Base-by-base conservation (phyloP, 2,329 filamentous ascomycete genomes). In the Colletotrichum orchidophilum region DNA sequence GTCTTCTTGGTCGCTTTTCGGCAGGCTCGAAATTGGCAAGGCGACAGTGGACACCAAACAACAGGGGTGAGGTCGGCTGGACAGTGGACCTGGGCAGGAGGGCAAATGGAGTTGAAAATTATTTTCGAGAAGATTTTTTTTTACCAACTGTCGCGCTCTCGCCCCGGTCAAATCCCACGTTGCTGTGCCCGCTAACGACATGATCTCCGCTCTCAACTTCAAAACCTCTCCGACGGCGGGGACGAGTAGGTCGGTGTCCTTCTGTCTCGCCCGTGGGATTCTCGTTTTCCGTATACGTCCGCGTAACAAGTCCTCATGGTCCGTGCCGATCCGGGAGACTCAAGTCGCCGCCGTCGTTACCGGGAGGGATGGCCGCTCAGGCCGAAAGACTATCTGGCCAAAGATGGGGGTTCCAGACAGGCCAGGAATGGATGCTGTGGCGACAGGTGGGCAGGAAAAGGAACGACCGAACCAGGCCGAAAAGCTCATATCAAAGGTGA, bases 341-440 rank as follows among this genome's bases (percentile, higher is more conserved):
- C 68, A 67, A 42, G 57, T 58, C 35, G 50, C 39, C 63, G 46
- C 39, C 18, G 50, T 39, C 31, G 39, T 46, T 55, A 49, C 61
- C 46, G 50, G 57, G 33, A 49, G 49, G 26, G 52, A 31, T 65
- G 57, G 50, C 52, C 68, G 68, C 57, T 62, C 50, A 52, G 49
- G n/a, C 68, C 57, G 68, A 71, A 33, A 58, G 64, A 55, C 31
- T 52, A 33, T 63, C 58, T 57, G 58, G 58, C 33, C 57, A 57
- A 62, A 46, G 42, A 35, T 71, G 63, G 68, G 57, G 64, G 39
- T 63, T 64, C 68, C 66, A 67, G 63, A 67, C 63, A 67, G 24
- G 57, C n/a, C 18, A 57, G 68, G 57, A 58, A 63, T 62, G 59
- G 39, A 62, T 52, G 29, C 29, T 24, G 21, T n/a, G 29, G n/a